Base-by-base conservation (phyloP, 352 stramenopile genomes). In the Saprolegnia diclina region DNA sequence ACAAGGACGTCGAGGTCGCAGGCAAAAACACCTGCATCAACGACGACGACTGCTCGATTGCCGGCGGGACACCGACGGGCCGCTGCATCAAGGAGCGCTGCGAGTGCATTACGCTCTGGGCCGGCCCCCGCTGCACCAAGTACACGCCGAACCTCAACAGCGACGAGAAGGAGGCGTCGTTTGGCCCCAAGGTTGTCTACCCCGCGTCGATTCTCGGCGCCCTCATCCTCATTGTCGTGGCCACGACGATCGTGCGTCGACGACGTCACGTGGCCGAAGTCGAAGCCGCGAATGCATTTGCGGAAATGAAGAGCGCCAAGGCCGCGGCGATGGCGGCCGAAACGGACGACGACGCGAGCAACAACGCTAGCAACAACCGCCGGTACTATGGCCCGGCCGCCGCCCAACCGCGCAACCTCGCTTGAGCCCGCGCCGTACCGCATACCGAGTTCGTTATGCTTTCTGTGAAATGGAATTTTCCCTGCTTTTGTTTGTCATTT, bases 1-100 rank as follows among this genome's bases (percentile, higher is more conserved):
- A 94, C 57, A 29, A 68, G 19, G 59, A 77, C 44, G 68, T 87
- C 37, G 75, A 84, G 29, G 77, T 91, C 44, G n/a, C 77, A 32
- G 83, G 83, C 48, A 0, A 53, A 70, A 1, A 74, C 0, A 80
- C 77, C n/a, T 87, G 77, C 57, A 68, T 72, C 16, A 75, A 50
- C 1, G 76, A 71, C 24, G 77, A 84, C 26, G 79, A 87, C 55
- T 87, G 79, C 21, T 77, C 74, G 1, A 79, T 83, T 16, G 71
- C 69, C 29, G 71, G 26, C 26, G 35, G 69, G 1, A 37, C 37
- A 19, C 44, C 63, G 59, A 87, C 73, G 0, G 79, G 79, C 14
- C 79, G 72, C 24, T 91, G 82, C 38, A 67, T 77, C 2, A 78
- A 80, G 0, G 21, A 71, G 7, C 73, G 82, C 1, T 91, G 82